These are phyloP conservation scores for Massarina eburnea DNA, from an alignment of 2,329 filamentous ascomycete species.

Conservation along the genomic window DNA sequence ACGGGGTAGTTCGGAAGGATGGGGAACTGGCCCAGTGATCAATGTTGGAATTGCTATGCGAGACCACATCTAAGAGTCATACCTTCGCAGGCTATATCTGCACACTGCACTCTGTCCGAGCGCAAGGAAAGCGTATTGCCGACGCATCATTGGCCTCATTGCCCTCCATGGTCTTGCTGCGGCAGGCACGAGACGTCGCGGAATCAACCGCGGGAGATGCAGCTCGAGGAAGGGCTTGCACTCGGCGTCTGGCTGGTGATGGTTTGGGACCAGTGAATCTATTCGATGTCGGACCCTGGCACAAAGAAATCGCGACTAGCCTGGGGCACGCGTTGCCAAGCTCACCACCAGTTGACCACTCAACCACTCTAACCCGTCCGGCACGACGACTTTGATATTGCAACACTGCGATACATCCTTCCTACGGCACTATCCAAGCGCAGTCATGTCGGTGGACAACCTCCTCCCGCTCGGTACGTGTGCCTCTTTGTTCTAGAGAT, in stretches of 20 bases:
- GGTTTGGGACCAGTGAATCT: not conserved
- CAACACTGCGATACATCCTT: too few species aligned
- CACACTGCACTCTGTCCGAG: not conserved
- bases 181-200: constrained; percentile 28
- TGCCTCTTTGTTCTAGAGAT: not conserved
- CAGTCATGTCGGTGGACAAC: constrained; percentile 31
- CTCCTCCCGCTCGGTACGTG: constrained; percentile 34
- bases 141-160: constrained; percentile 40
- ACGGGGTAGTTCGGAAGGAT: not conserved
- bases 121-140: constrained; percentile 10
- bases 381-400: too few species aligned
- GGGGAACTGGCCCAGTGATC: not conserved
- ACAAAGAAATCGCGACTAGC: constrained; percentile 3
- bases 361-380: not conserved
- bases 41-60: not conserved
- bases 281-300: not conserved
- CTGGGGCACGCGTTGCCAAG: constrained; percentile 5
- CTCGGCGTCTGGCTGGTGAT: constrained; percentile 23
- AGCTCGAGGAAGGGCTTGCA: constrained; percentile 3
- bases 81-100: not conserved
- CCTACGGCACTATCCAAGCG: not conserved
- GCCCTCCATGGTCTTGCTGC: constrained; percentile 39
- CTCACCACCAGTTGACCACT: not conserved
- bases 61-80: not conserved
- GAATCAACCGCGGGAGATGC: constrained; percentile 5